Base-by-base conservation (phyloP, 495 filamentous ascomycete species). In the Trichoderma erinaceum region DNA sequence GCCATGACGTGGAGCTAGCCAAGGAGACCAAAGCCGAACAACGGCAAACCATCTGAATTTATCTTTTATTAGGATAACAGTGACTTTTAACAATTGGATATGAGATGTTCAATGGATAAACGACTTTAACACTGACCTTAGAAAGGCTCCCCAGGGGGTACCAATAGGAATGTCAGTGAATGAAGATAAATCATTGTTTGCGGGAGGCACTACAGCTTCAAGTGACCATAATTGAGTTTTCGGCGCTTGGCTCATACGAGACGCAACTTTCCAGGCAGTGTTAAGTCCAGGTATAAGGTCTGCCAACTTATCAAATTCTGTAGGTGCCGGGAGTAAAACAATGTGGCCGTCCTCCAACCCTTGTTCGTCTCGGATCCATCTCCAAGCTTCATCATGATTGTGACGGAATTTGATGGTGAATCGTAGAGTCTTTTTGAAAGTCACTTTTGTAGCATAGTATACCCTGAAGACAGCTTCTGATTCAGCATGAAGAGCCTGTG, bases 1-100 rank as follows among this genome's bases (percentile, higher is more conserved):
- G 16, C 94, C 94, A 76, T 99, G 95, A 18, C 92, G 82, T 25
- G 95, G 95, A 0, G 89, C 91, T 16, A 98, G 80, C 95, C 95
- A 98, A 1, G 93, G 88, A 38, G 80, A 82, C 85, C 89, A 93
- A 3, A 90, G 78, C n/a, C 92, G 87, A 16, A 92, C 88, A 8
- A 95, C 77, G 5, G 91, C 85, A 73, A 96, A 93, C 84, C 91
- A 94, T 68, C 87, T 84, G n/a, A 11, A 63, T 29, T 29, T 13
- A 50, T 61, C 52, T 8, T 61, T 80, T 68, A 76, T 74, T 71
- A 67, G 64, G 67, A 15, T 41, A 11, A 46, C 0, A 11, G 23
- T 18, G 35, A 29, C 21, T 46, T 58, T 35, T 41, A 64, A 46
- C 16, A n/a, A 66, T 44, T 25, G 25, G 52, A 4, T 65, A 21